These are phyloP conservation scores for Tulasnella sp. DNA, from an alignment of 768 basidiomycete species.

Conservation along the genomic window DNA sequence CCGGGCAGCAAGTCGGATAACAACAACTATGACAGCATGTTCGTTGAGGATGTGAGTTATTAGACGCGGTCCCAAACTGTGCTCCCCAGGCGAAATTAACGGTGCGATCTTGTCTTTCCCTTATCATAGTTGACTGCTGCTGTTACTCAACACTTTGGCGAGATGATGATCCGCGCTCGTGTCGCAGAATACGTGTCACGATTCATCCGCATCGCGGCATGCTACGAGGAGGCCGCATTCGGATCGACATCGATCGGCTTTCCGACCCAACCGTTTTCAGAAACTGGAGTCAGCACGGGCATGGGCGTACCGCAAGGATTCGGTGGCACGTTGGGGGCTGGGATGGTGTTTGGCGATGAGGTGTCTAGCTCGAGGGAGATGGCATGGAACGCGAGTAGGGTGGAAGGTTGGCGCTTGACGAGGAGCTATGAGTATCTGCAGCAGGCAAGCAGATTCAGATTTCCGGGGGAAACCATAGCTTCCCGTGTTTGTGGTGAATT, in stretches of 20 bases:
- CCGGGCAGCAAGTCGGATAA: constrained; percentile 38
- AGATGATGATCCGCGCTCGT: constrained; percentile 73
- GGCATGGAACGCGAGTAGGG: constrained; percentile 62
- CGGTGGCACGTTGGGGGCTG: constrained; percentile 59
- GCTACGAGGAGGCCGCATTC: constrained; percentile 69
- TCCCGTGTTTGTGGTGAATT: neutral
- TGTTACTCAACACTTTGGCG: constrained; percentile 87
- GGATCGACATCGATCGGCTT: constrained; percentile 71
- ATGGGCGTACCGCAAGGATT: constrained; percentile 29
- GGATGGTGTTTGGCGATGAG: constrained; percentile 72
- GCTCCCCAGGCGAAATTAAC: too few species aligned
- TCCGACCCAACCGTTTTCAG: constrained; percentile 42
- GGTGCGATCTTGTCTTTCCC: neutral
- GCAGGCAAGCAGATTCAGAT: constrained; percentile 37
- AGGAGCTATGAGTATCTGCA: constrained; percentile 66
- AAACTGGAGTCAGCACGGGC: constrained; percentile 13
- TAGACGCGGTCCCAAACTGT: neutral
- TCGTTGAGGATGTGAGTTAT: constrained; percentile 83
- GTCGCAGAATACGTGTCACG: constrained; percentile 83
- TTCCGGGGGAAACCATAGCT: neutral
- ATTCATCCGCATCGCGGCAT: constrained; percentile 80
- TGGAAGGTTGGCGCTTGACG: constrained; percentile 89
- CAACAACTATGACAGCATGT: constrained; percentile 69
- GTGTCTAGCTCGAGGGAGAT: constrained; percentile 55
- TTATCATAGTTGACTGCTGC: constrained; percentile 62